Conservation (phyloP, 1,139 yeast genomes). For the Yamadazyma triangularis region DNA sequence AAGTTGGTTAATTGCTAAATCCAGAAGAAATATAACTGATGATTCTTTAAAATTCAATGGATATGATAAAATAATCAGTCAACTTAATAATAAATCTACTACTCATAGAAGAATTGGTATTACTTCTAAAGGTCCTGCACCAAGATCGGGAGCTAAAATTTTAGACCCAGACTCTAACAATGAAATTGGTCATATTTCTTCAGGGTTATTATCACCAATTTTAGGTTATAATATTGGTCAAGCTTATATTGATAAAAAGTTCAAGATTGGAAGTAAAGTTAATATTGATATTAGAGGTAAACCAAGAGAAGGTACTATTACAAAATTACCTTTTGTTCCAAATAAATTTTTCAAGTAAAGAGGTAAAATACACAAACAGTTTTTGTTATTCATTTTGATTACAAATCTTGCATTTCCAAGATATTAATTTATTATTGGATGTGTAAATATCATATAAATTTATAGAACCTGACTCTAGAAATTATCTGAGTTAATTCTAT, state of each 20-base stretch:
- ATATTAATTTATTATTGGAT: background rate
- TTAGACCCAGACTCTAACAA: conserved; percentile 47
- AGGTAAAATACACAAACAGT: background rate
- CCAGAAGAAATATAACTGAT: conserved; percentile 50
- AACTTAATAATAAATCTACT: conserved; percentile 59
- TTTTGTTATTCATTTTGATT: background rate
- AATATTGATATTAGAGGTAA: conserved; percentile 82
- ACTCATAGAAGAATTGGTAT: conserved; percentile 71
- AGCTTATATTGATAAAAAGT: conserved; percentile 76
- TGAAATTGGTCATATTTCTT: conserved; percentile 67
- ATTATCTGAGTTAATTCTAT: no score
- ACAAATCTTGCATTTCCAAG: background rate
- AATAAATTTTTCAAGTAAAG: conserved; percentile 59
- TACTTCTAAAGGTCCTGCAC: conserved; percentile 81
- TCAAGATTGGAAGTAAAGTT: conserved; percentile 72
- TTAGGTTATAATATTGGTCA: conserved; percentile 87
- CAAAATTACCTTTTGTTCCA: conserved; percentile 81
- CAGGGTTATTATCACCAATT: conserved; percentile 90
- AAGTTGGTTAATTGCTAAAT: conserved; percentile 84
- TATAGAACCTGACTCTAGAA: no score
- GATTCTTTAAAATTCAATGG: conserved; percentile 68
- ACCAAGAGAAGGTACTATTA: conserved; percentile 64
- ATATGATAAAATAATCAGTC: conserved; percentile 60
- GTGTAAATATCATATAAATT: background rate
- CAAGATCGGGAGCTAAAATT: conserved; percentile 77